phyloP scores from a whole-genome alignment of 2,329 filamentous ascomycete species.

The Lachnum nothofagi region DNA sequence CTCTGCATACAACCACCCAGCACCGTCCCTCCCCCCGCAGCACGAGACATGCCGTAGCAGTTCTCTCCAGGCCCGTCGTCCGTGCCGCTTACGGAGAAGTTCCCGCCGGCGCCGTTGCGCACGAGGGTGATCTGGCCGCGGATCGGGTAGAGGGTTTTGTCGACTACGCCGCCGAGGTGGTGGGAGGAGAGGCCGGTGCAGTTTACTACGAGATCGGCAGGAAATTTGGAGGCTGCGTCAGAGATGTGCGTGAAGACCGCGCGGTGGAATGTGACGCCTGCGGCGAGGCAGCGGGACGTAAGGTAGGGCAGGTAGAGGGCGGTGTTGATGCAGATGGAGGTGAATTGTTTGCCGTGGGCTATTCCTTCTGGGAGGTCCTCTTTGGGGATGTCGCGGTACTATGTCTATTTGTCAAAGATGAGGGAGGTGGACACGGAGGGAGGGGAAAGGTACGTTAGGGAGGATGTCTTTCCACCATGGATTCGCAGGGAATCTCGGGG shows the following conservation, averaged over 20 bases:
- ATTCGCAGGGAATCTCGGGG: not conserved
- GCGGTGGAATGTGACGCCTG: constrained; percentile 63
- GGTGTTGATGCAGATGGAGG: constrained; percentile 84
- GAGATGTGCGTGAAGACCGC: constrained; percentile 60
- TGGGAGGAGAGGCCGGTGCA: constrained; percentile 74
- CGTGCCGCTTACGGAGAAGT: constrained; percentile 56
- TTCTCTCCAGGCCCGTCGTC: constrained; percentile 61
- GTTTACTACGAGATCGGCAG: constrained; percentile 69
- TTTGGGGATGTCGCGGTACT: constrained; percentile 38
- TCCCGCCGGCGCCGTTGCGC: constrained; percentile 56
- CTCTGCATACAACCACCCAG: constrained; percentile 64
- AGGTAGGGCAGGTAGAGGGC: constrained; percentile 83
- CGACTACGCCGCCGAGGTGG: constrained; percentile 75
- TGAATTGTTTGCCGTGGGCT: constrained; percentile 69
- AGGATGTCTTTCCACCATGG: not conserved
- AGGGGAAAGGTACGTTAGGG: not conserved
- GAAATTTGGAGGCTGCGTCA: constrained; percentile 52
- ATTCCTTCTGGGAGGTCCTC: constrained; percentile 57
- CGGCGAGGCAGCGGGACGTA: constrained; percentile 68
- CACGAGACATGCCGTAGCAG: constrained; percentile 64
- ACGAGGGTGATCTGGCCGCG: constrained; percentile 74
- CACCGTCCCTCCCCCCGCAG: constrained; percentile 61
- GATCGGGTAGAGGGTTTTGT: constrained; percentile 66
- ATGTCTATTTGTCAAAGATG: no score
- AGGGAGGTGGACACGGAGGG: no score